Conservation (phyloP, 305 asterid species). For the Solanum hybrid region DNA sequence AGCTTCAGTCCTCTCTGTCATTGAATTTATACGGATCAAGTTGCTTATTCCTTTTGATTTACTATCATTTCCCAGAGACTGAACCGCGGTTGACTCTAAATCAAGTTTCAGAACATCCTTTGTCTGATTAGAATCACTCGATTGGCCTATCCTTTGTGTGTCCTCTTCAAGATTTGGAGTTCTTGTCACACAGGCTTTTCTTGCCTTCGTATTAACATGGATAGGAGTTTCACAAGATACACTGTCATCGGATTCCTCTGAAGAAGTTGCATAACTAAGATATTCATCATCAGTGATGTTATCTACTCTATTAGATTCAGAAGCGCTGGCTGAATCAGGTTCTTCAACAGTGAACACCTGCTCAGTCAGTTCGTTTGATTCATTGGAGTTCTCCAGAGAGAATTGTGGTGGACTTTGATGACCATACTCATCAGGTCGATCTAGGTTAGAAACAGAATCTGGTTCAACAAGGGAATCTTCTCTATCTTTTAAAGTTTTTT, state of each 20-base stretch:
- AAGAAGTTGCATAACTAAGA: constrained; percentile 38
- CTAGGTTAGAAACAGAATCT: constrained; percentile 21
- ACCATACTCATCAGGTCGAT: constrained; percentile 56
- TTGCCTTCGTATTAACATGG: constrained; percentile 11
- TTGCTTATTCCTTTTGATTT: constrained; percentile 57
- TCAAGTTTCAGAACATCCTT: constrained; percentile 21
- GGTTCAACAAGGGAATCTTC: constrained; percentile 42
- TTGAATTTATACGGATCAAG: constrained; percentile 69
- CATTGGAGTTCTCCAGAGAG: constrained; percentile 10
- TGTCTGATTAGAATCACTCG: constrained; percentile 23
- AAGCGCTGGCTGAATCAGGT: constrained; percentile 35
- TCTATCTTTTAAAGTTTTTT: constrained; percentile 67
- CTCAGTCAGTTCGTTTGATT: constrained; percentile 23
- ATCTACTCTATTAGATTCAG: constrained; percentile 33
- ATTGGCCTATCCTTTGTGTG: constrained; percentile 21
- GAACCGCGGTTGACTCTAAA: constrained; percentile 17
- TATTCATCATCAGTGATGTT: constrained; percentile 40
- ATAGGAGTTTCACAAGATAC: constrained; percentile 40
- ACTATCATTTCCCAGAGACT: constrained; percentile 26
- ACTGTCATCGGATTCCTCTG: constrained; percentile 56
- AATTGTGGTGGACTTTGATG: constrained; percentile 37
- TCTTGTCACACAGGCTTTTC: constrained; percentile 15
- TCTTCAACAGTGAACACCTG: constrained; percentile 27
- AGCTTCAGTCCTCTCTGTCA: constrained; percentile 64
- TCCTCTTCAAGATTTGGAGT: constrained; percentile 17